Evolutionary conservation across 352 stramenopile species (phyloP), one percentile per base, ranked within the genome.

Genomic region (Pythium vanterpoolii): DNA sequence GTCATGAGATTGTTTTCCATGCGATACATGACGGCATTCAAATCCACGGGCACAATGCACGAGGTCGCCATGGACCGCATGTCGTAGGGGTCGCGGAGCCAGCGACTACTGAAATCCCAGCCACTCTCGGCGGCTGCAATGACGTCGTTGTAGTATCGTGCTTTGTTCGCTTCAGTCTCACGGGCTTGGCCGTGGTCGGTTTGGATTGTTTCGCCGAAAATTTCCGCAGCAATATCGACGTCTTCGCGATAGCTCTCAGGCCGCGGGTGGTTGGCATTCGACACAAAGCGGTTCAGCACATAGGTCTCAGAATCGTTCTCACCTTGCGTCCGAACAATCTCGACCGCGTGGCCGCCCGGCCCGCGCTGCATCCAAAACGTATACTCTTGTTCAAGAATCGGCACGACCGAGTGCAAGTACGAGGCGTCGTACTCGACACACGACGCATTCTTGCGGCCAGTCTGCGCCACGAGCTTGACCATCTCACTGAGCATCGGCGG

Each of bases 31-130:
- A 95, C 82, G 33, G 82, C 64, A 57, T 96, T 96, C 24, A 97
- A 68, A 57, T 97, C 89, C 14, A 89, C 85, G 11, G 89, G 86
- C 47, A 96, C 62, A 33, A 97, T 69, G 6, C 63, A 74, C 30
- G 75, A 71, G 18, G 85, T 95, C 27, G 69, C 42, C 63, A 93
- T 90, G 19, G 77, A 79, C 56, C 86, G 83, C 68, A 93, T 86
- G 34, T 89, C 83, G 4, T 62, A 45, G 1, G 72, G 68, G 39
- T 88, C 68, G 34, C 71, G 61, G 10, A 96, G 55, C 89, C 89
- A 97, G 21, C 89, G 82, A 50, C 83, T 95, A 58, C 77, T 92
- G 53, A 97, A 97, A 63, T 97, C 89, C 89, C 89, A 97, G 1
- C 89, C 89, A n/a, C 82, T 94, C 69, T 96, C 89, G 7, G 89